phyloP scores from a whole-genome alignment of 179 eudicot species.

The Spergularia azorica region DNA sequence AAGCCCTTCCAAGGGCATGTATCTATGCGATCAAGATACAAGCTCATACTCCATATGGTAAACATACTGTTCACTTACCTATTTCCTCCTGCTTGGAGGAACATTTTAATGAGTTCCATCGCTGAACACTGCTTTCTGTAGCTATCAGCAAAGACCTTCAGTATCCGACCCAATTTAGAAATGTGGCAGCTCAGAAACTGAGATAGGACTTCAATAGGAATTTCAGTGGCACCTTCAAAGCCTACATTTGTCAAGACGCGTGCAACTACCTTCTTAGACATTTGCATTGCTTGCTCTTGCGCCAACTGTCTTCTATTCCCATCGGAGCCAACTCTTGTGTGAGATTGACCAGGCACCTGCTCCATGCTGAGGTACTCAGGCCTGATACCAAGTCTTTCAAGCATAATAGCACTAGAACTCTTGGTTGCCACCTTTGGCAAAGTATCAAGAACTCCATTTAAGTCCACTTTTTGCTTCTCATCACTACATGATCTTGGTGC shows the following conservation, averaged over 20 bases:
- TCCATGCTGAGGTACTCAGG: slow-evolving; percentile 84
- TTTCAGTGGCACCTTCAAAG: slow-evolving; percentile 73
- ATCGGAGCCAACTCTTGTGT: slow-evolving; percentile 48
- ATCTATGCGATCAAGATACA: not conserved
- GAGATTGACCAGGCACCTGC: slow-evolving; percentile 54
- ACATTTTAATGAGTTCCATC: slow-evolving; percentile 79
- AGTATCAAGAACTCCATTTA: slow-evolving; percentile 79
- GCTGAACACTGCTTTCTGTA: slow-evolving; percentile 89
- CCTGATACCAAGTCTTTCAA: slow-evolving; percentile 91
- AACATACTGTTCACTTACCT: slow-evolving; percentile 46
- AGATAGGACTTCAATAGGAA: slow-evolving; percentile 67
- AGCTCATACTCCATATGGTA: not conserved
- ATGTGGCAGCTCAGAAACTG: slow-evolving; percentile 82
- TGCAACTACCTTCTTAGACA: slow-evolving; percentile 74
- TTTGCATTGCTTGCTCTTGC: slow-evolving; percentile 68
- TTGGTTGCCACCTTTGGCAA: slow-evolving; percentile 69
- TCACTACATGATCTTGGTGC: slow-evolving; percentile 40
- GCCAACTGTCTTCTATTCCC: slow-evolving; percentile 55
- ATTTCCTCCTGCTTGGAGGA: slow-evolving; percentile 74
- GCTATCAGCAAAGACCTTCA: slow-evolving; percentile 84
- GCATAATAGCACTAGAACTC: slow-evolving; percentile 70
- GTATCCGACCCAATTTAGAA: slow-evolving; percentile 66
- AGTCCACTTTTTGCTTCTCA: slow-evolving; percentile 49
- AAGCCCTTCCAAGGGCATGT: too few species aligned
- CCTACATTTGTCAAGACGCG: slow-evolving; percentile 58